Percentiles rank a stretch among this genome's conserved stretches.
phyloP scores from a whole-genome alignment of 768 basidiomycete genomes.

The Russula ochroleuca region DNA sequence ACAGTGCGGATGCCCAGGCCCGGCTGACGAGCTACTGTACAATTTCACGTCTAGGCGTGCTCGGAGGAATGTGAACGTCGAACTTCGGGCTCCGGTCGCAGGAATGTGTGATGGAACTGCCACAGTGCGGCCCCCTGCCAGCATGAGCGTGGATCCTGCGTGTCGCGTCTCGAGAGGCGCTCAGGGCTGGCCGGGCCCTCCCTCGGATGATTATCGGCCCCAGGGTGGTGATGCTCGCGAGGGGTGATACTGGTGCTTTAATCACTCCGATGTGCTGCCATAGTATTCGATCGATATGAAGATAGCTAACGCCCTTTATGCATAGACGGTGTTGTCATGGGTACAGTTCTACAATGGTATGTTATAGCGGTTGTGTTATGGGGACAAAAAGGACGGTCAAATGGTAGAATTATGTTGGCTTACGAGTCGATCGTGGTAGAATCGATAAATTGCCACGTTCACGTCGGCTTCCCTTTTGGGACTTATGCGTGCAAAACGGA shows the following conservation, averaged over 20 bases:
- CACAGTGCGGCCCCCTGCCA: conserved; percentile 5
- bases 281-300: conserved; percentile 5
- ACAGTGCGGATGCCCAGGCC: not conserved
- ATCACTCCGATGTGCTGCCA: not conserved
- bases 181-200: not conserved
- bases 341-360: not conserved
- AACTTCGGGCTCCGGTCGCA: not conserved
- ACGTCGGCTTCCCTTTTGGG: conserved; percentile 19
- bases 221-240: not conserved
- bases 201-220: not conserved
- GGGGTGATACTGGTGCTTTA: not conserved
- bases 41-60: conserved; percentile 7
- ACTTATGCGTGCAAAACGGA: conserved; percentile 19
- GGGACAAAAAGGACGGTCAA: not conserved
- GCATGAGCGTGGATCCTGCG: conserved; percentile 14
- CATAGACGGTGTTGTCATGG: not conserved
- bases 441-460: conserved; percentile 24
- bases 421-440: conserved; percentile 18
- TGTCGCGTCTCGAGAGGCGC: not conserved
- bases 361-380: not conserved
- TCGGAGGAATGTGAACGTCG: conserved; percentile 1
- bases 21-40: not conserved
- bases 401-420: not conserved
- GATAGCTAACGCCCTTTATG: not conserved
- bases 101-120: not conserved